These are phyloP conservation scores for Zoysia pacifica DNA, from an alignment of 176 grass and related monocot genomes.

Conservation along the genomic window DNA sequence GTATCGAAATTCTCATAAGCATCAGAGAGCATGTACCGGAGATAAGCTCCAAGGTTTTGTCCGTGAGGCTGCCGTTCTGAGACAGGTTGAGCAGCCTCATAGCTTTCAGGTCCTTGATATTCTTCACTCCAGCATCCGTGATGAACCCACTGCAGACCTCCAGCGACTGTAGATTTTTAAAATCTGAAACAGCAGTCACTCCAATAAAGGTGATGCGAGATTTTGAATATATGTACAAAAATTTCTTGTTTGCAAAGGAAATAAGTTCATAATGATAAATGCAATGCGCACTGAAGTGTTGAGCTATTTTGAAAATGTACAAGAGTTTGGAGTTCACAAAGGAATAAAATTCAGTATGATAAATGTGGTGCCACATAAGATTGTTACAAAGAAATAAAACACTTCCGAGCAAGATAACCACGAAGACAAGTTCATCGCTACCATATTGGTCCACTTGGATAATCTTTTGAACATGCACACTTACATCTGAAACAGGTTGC, in stretches of 20 bases:
- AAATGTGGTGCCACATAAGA: neutral
- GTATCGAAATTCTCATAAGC: neutral
- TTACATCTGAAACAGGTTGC: conserved; percentile 79
- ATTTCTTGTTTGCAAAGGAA: neutral
- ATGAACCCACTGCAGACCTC: conserved; percentile 85
- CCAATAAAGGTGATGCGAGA: neutral
- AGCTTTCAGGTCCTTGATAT: conserved; percentile 88
- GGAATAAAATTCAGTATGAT: neutral
- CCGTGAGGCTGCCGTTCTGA: conserved; percentile 80
- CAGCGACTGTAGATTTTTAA: conserved; percentile 84
- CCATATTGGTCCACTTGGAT: neutral
- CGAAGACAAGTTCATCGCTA: conserved; percentile 13
- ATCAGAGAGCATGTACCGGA: conserved; percentile 46
- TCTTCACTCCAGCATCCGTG: conserved; percentile 87
- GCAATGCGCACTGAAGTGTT: neutral
- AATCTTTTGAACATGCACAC: conserved; percentile 30
- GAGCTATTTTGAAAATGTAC: neutral
- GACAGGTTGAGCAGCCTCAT: conserved; percentile 85
- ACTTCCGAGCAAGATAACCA: neutral
- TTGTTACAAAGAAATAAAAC: neutral
- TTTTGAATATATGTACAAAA: neutral
- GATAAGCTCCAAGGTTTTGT: conserved; percentile 79
- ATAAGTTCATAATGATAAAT: neutral
- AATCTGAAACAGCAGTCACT: conserved; percentile 48
- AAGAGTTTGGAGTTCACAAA: neutral